phyloP scores from a whole-genome alignment of 257 asterid species.

The Leptodermis oblonga region DNA sequence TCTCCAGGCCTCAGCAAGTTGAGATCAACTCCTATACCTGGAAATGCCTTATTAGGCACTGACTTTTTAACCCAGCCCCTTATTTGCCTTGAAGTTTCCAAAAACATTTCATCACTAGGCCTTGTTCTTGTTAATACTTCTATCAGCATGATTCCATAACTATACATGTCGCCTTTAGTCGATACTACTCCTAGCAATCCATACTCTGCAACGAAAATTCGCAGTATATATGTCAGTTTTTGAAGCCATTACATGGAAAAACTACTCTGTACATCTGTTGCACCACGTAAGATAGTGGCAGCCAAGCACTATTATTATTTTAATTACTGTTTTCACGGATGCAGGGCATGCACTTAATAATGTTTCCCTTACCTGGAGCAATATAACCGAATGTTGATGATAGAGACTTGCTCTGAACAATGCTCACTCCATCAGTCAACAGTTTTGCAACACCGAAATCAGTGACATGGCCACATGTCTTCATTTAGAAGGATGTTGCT shows the following conservation, averaged over 20 bases:
- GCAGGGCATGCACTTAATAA: too few species aligned
- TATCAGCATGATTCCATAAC: slow-evolving; percentile 4
- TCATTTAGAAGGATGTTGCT: too few species aligned
- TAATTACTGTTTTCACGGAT: too few species aligned
- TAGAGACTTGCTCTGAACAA: neutral
- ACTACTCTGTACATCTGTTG: too few species aligned
- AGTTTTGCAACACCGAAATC: too few species aligned
- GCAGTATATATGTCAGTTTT: too few species aligned
- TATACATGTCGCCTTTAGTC: too few species aligned
- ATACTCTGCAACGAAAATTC: neutral
- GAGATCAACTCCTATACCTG: neutral
- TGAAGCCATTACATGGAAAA: too few species aligned
- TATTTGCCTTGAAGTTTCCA: neutral
- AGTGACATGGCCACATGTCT: too few species aligned
- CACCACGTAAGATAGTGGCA: too few species aligned
- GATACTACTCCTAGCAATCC: neutral
- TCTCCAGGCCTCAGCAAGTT: neutral
- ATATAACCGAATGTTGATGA: neutral
- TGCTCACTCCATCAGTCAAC: too few species aligned
- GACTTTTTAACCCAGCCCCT: neutral
- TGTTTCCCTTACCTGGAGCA: neutral
- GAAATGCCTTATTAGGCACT: neutral
- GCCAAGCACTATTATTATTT: too few species aligned
- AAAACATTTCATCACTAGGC: slow-evolving; percentile 1
- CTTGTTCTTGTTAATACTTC: neutral